These are phyloP conservation scores for Fagopyrum homotropicum DNA, from an alignment of 148 eudicot species.

Conservation along the genomic window DNA sequence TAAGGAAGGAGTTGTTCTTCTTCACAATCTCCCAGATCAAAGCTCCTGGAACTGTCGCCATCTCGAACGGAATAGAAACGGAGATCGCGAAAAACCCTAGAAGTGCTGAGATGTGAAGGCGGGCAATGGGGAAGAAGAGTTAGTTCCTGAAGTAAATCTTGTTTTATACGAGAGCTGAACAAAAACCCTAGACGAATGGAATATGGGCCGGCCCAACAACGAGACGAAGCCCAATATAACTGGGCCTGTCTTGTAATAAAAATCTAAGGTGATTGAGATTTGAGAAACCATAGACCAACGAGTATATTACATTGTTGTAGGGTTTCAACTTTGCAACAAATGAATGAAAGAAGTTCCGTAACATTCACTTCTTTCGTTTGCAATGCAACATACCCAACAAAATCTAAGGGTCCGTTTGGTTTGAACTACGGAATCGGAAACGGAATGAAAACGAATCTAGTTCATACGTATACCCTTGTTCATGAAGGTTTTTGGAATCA, in stretches of 20 bases:
- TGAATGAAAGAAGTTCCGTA: too few species aligned
- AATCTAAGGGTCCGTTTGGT: too few species aligned
- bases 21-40: conserved; percentile 94
- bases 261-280: too few species aligned
- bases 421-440: too few species aligned
- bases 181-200: background rate
- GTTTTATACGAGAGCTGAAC: background rate
- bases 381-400: too few species aligned
- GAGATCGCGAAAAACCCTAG: conserved; percentile 2
- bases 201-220: background rate
- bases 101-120: background rate
- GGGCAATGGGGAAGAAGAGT: background rate
- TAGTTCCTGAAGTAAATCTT: background rate
- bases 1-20: conserved; percentile 80
- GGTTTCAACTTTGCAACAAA: too few species aligned
- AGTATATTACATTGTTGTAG: too few species aligned
- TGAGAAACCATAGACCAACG: too few species aligned
- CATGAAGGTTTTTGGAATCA: too few species aligned
- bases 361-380: too few species aligned
- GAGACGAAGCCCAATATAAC: background rate
- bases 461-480: too few species aligned
- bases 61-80: conserved; percentile 19
- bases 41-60: conserved; percentile 85
- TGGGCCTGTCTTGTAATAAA: background rate
- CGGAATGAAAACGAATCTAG: too few species aligned